Percentiles rank a stretch among this genome's conserved stretches.
Conservation (phyloP, 176 grass and related monocot species). For the Coix lacrymajobi region DNA sequence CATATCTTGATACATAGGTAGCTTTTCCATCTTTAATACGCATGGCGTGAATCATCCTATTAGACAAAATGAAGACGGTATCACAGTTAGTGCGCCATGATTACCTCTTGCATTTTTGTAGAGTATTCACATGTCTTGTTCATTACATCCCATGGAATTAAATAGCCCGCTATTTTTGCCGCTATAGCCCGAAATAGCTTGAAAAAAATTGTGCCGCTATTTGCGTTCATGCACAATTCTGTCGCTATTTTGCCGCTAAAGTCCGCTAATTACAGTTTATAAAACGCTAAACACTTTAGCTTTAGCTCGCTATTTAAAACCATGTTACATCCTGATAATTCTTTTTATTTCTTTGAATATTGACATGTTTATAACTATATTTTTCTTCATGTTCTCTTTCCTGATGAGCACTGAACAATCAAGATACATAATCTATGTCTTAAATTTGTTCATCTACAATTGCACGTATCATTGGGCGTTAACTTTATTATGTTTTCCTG, state of each 20-base stretch:
- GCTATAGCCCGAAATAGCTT: too few species aligned
- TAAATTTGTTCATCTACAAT: neutral
- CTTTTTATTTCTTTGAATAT: neutral
- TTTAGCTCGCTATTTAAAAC: too few species aligned
- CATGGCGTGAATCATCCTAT: slow-evolving; percentile 96
- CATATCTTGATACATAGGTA: slow-evolving; percentile 90
- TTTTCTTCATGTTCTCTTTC: neutral
- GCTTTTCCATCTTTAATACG: slow-evolving; percentile 94
- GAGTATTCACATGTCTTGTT: neutral
- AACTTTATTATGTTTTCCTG: neutral
- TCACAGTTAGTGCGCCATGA: neutral
- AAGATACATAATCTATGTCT: neutral
- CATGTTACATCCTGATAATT: neutral
- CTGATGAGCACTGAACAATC: neutral
- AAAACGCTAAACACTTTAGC: too few species aligned
- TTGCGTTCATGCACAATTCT: too few species aligned
- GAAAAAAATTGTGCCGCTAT: too few species aligned
- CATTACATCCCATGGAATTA: neutral
- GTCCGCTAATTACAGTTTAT: too few species aligned
- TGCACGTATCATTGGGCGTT: neutral
- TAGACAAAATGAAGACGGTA: neutral
- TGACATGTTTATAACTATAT: neutral
- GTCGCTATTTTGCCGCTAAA: too few species aligned
- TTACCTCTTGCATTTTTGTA: neutral
- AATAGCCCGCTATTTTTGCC: too few species aligned